Percentiles rank a stretch among this genome's conserved stretches.
These are phyloP conservation scores for Aaosphaeria arxii DNA, from an alignment of 2,329 filamentous ascomycete species.

Conservation along the genomic window DNA sequence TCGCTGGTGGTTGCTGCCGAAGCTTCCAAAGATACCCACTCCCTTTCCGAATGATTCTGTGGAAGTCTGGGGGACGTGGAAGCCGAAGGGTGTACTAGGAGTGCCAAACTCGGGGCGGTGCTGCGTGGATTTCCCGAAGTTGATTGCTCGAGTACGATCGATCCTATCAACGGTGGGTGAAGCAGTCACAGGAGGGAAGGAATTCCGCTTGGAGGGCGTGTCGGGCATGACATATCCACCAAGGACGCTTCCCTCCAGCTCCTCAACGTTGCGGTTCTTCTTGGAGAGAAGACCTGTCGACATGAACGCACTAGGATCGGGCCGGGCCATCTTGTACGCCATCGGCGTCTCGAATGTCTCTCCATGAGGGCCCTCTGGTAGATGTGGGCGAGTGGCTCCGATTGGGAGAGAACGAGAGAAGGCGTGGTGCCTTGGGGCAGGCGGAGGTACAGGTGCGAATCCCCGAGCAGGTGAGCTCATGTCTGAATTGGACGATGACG, in stretches of 20 bases:
- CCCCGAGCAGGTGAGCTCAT: slow-evolving; percentile 67
- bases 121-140: slow-evolving; percentile 58
- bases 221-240: slow-evolving; percentile 75
- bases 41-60: slow-evolving; percentile 66
- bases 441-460: slow-evolving; percentile 66
- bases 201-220: slow-evolving; percentile 92
- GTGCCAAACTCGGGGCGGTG: slow-evolving; percentile 72
- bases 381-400: slow-evolving; percentile 55
- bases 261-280: slow-evolving; percentile 75
- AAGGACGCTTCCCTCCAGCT: slow-evolving; percentile 25
- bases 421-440: slow-evolving; percentile 37
- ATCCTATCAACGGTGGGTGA: slow-evolving; percentile 39
- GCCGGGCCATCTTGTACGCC: slow-evolving; percentile 72
- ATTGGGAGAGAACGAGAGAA: slow-evolving; percentile 77
- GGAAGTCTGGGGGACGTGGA: slow-evolving; percentile 58
- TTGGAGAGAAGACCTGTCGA: slow-evolving; percentile 95
- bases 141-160: slow-evolving; percentile 46
- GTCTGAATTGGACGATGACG: slow-evolving; percentile 61
- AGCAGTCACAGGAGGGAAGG: slow-evolving; percentile 61
- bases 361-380: slow-evolving; percentile 43
- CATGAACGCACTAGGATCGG: slow-evolving; percentile 81
- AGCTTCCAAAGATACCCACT: slow-evolving; percentile 60
- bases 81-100: slow-evolving; percentile 78
- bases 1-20: slow-evolving; percentile 50
- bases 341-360: slow-evolving; percentile 70